Evolutionary conservation across 768 basidiomycete genomes (phyloP).

Genomic region (Podaxis rugospora): DNA sequence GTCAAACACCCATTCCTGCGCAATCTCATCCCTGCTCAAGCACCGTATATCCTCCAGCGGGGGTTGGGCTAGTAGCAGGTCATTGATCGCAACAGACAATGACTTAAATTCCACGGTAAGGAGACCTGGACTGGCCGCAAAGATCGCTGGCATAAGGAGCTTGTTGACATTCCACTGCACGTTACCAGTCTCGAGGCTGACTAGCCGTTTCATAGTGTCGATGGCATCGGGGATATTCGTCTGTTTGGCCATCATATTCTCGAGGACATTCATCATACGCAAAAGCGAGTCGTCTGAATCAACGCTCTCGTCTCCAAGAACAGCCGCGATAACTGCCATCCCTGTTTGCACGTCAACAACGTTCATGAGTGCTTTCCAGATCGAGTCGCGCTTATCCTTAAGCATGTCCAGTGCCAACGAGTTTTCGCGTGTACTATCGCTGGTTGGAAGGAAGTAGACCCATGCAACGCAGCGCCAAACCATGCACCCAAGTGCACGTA

Average conservation of each 20-base stretch:
- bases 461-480: constrained; percentile 66
- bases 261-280: constrained; percentile 45
- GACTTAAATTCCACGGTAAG: constrained; percentile 21
- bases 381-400: constrained; percentile 29
- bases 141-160: constrained; percentile 21
- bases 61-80: constrained; percentile 39
- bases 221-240: constrained; percentile 50
- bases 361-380: constrained; percentile 46
- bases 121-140: constrained; percentile 21
- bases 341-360: constrained; percentile 51
- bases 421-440: neutral
- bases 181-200: constrained; percentile 25
- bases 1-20: constrained; percentile 46
- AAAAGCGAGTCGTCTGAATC: constrained; percentile 37
- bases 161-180: constrained; percentile 36
- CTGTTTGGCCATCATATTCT: constrained; percentile 51
- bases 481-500: constrained; percentile 56
- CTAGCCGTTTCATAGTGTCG: constrained; percentile 41
- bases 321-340: constrained; percentile 48
- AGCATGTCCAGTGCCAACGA: constrained; percentile 9
- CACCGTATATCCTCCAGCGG: constrained; percentile 48
- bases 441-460: constrained; percentile 55
- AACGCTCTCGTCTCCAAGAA: constrained; percentile 31
- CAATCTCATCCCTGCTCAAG: constrained; percentile 56
- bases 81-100: constrained; percentile 5